A percentile compares a stretch with the other conserved stretches of the same genome.
These are phyloP conservation scores for Ambrosiella beaveri DNA, from an alignment of 2,329 filamentous ascomycete genomes.

Conservation along the genomic window DNA sequence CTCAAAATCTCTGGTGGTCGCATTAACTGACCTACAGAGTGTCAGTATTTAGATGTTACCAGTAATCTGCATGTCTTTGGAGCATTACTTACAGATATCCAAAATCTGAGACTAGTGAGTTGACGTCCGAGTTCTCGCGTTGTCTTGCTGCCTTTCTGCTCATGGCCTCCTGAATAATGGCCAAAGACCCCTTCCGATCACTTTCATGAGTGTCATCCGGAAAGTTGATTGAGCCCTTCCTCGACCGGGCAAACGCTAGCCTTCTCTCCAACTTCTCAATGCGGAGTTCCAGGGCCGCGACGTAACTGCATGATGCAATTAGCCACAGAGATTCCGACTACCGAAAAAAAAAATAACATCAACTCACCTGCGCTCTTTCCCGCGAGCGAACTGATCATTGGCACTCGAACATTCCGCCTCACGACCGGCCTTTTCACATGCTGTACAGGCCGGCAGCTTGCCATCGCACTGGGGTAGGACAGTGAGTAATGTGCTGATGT, in stretches of 20 bases:
- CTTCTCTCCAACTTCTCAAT: conserved; percentile 76
- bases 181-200: conserved; percentile 47
- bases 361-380: conserved; percentile 71
- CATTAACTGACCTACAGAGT: conserved; percentile 61
- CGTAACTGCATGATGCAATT: conserved; percentile 43
- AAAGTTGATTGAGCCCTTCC: conserved; percentile 52
- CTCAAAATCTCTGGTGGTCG: conserved; percentile 85
- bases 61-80: neutral
- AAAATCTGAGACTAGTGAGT: conserved; percentile 85
- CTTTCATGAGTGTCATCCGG: conserved; percentile 20
- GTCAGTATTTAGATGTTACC: neutral
- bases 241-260: conserved; percentile 50
- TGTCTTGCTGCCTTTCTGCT: conserved; percentile 46
- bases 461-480: conserved; percentile 55
- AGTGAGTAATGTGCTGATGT: neutral
- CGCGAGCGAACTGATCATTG: conserved; percentile 87
- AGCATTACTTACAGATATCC: conserved; percentile 53
- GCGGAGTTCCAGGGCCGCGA: conserved; percentile 80
- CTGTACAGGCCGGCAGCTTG: conserved; percentile 85
- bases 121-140: conserved; percentile 69
- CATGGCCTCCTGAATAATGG: conserved; percentile 43
- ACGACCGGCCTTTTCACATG: conserved; percentile 81
- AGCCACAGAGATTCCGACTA: neutral
- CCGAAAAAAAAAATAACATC: neutral
- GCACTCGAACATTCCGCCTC: conserved; percentile 79